Percentiles rank a stretch among this genome's conserved stretches.
These are phyloP conservation scores for Thermomucor indicae-seudaticae DNA, from an alignment of 371 early-diverging fungal genomes.

Conservation along the genomic window DNA sequence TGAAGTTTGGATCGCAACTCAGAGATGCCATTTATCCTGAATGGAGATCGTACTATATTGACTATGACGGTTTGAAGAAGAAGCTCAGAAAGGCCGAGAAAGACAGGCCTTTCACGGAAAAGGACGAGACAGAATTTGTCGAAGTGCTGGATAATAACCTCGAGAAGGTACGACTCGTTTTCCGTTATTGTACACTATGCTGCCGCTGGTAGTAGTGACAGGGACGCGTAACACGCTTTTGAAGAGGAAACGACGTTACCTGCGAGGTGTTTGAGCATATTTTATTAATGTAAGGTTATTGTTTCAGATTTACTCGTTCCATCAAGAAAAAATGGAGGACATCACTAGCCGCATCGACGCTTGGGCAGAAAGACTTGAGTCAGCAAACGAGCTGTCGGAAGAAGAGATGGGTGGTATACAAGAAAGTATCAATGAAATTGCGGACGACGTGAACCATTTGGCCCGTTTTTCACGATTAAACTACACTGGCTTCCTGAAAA, in stretches of 20 bases:
- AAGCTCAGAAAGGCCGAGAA: slow-evolving; percentile 73
- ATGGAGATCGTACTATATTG: slow-evolving; percentile 89
- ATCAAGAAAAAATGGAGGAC: slow-evolving; percentile 86
- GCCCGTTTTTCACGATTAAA: slow-evolving; percentile 93
- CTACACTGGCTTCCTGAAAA: slow-evolving; percentile 95
- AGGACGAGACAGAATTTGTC: slow-evolving; percentile 86
- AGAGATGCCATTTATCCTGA: slow-evolving; percentile 78
- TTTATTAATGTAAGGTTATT: not conserved
- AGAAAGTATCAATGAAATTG: slow-evolving; percentile 77
- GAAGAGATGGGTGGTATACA: slow-evolving; percentile 60
- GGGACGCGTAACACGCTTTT: not conserved
- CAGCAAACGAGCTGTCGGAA: not conserved
- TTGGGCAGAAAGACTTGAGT: slow-evolving; percentile 42
- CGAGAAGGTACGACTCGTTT: slow-evolving; percentile 53
- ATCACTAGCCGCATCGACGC: slow-evolving; percentile 77
- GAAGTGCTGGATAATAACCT: slow-evolving; percentile 85
- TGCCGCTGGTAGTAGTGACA: not conserved
- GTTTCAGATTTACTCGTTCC: slow-evolving; percentile 80
- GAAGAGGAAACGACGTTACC: not conserved
- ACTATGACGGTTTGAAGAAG: slow-evolving; percentile 87
- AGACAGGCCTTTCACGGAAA: slow-evolving; percentile 54
- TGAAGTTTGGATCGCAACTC: slow-evolving; percentile 95
- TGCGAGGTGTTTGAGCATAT: not conserved
- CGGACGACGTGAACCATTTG: slow-evolving; percentile 86
- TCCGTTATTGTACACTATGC: not conserved